These are phyloP conservation scores for Pholiota microspora DNA, from an alignment of 768 basidiomycete species.

Conservation along the genomic window DNA sequence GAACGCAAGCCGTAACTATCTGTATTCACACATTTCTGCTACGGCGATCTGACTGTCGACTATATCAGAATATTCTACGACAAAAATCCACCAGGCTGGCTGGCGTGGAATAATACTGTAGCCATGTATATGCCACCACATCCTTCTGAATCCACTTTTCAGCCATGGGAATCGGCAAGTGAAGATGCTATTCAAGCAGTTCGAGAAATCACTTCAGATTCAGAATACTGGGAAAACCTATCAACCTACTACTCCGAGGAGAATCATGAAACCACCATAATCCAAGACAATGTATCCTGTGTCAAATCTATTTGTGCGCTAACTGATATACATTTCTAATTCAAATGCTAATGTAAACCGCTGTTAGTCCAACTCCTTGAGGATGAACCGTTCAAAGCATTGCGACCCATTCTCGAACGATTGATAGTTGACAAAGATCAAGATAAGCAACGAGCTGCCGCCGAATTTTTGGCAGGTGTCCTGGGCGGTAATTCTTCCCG, in stretches of 20 bases:
- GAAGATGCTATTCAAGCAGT: conserved; percentile 48
- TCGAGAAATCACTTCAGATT: conserved; percentile 41
- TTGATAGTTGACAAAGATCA: conserved; percentile 71
- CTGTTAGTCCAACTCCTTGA: conserved; percentile 73
- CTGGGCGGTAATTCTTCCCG: conserved; percentile 44
- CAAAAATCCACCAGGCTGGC: conserved; percentile 61
- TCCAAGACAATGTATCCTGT: conserved; percentile 67
- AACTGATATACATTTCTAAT: neutral
- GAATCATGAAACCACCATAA: conserved; percentile 61
- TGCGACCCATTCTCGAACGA: conserved; percentile 60
- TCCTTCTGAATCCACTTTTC: conserved; percentile 45
- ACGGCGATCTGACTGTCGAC: neutral
- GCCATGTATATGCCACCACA: conserved; percentile 49
- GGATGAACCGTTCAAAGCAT: conserved; percentile 61
- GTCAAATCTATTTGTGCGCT: conserved; percentile 74
- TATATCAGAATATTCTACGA: conserved; percentile 50
- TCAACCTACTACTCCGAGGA: conserved; percentile 75
- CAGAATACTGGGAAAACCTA: conserved; percentile 67
- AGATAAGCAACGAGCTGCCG: conserved; percentile 86
- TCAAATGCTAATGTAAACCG: conserved; percentile 1
- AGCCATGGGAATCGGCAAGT: conserved; percentile 58
- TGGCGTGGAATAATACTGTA: conserved; percentile 54
- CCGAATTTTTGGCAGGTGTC: conserved; percentile 79
- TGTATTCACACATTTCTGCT: conserved; percentile 8
- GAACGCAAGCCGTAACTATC: conserved; percentile 41